Evolutionary conservation across 73 alveolate genomes (phyloP), one percentile per base, ranked within the genome.

Genomic region (Breviolum minutum): DNA sequence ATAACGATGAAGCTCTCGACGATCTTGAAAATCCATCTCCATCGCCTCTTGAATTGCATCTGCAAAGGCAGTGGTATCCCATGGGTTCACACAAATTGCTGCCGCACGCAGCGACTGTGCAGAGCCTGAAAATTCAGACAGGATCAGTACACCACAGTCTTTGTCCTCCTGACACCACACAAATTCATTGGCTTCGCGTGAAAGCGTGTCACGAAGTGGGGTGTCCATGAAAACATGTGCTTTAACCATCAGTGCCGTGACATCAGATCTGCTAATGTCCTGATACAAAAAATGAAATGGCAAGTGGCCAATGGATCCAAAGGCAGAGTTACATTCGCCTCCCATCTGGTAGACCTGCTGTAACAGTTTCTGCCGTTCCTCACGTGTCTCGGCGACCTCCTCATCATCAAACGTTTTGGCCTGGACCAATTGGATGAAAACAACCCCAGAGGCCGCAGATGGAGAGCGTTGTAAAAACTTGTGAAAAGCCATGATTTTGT

Each of bases 81-180:
- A 85, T 17, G 94, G 94, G 94, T 85, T 85, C 94, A 85, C 94
- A 61, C 96, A 89, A 54, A 89, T 68, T 16, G 96, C 96, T 10
- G 96, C 96, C 60, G 96, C 96, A 13, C 96, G 86, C 86, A 89
- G 73, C 16, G 96, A 89, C 87, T 89, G 96, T 27, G 96, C 96
- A 17, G 96, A 89, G 76, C 96, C 96, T 19, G 96, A 89, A 74
- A 89, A 89, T 71, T 89, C 96, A n/a, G 87, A 68, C 64, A 89
- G 87, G 60, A 89, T 70, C 74, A 89, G 87, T 20, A 89, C 96
- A 3, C 96, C 96, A 61, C 86, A 40, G 62, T 89, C 82, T 61
- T 64, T 24, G 71, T 85, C 94, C 94, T 85, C 94, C 77, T 85
- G 94, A 77, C 94, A 85, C 94, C 94, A 85, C 24, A 85, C 94